Evolutionary conservation across 768 basidiomycete species (phyloP), one percentile per base, ranked within the genome.

Genomic region (Auricularia sp.): DNA sequence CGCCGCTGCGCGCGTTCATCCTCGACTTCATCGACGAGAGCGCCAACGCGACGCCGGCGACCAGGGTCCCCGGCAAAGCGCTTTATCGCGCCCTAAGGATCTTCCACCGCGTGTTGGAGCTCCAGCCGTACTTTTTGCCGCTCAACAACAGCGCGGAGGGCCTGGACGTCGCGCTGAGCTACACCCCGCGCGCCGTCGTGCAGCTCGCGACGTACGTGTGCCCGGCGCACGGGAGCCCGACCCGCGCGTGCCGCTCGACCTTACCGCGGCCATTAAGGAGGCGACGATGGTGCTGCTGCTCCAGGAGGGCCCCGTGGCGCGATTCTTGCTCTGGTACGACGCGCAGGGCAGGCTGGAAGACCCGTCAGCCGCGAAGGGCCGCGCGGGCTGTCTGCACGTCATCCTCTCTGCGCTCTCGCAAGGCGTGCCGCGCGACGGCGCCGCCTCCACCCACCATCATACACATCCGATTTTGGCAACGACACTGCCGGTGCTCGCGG

Each of bases 41-140:
- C n/a, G n/a, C n/a, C n/a, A n/a, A n/a, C n/a, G n/a, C n/a, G n/a
- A n/a, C n/a, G n/a, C n/a, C n/a, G n/a, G n/a, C 12, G 93, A 98
- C 70, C 77, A 88, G 66, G 33, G 53, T 69, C 59, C 65, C 72
- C 4, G 80, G 82, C 39, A 81, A 81, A 59, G 90, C 90, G 3
- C 88, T 97, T 67, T 77, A 87, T 21, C 88, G 93, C 14, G 84
- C 91, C 6, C 78, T 98, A 42, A 80, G 94, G 62, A 91, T 96
- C 67, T 80, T 92, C 16, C 83, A 86, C 66, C 87, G 93, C 1
- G 81, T 90, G 0, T 77, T 98, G 64, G 90, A 93, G 67, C 81
- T 93, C 34, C 94, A 98, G 71, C 87, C 90, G 61, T 82, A 93
- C 64, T 97, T 95, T 79, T 80, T 94, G 8, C 12, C 39, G 39